A percentile compares a stretch with the other conserved stretches of the same genome.
These are phyloP conservation scores for Physcomitrellopsis africana DNA, from an alignment of 225 moss, liverwort and hornwort genomes.

Conservation along the genomic window DNA sequence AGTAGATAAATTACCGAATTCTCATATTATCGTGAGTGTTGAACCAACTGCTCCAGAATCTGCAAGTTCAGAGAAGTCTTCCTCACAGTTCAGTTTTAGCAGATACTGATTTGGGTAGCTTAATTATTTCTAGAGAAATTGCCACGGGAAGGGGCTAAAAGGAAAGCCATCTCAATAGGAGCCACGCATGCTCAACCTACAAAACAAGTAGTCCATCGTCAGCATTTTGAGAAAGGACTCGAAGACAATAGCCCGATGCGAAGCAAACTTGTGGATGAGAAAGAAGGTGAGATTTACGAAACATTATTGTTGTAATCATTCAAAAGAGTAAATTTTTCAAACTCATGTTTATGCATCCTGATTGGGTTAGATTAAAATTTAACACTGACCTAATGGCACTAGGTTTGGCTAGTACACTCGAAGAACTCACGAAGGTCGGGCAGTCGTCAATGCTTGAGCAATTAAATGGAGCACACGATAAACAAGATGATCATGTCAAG, in stretches of 20 bases:
- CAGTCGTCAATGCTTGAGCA: constrained; percentile 18
- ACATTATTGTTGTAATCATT: too few species aligned
- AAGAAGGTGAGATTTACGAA: constrained; percentile 28
- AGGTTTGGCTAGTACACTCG: constrained; percentile 10
- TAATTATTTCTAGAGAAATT: constrained; percentile 37
- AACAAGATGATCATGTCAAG: constrained; percentile 16
- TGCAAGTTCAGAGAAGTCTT: constrained; percentile 26
- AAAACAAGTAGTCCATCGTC: constrained; percentile 45
- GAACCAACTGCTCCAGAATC: constrained; percentile 34
- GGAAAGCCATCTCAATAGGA: constrained; percentile 47
- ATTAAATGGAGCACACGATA: background rate
- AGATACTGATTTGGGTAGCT: constrained; percentile 27
- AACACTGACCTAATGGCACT: constrained; percentile 5
- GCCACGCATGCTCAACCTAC: constrained; percentile 38
- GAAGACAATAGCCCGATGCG: constrained; percentile 25
- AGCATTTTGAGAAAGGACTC: constrained; percentile 41
- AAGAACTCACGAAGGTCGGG: constrained; percentile 26
- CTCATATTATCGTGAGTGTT: constrained; percentile 28
- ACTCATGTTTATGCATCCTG: background rate
- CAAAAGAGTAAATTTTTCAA: too few species aligned
- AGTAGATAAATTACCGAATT: constrained; percentile 42
- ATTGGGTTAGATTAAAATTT: background rate
- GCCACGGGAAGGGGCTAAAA: constrained; percentile 48
- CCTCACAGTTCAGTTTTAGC: constrained; percentile 10
- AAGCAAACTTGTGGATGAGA: constrained; percentile 25